A percentile compares a stretch with the other conserved stretches of the same genome.
phyloP scores from a whole-genome alignment of 805 yeast genomes.

The Metschnikowia borealis region DNA sequence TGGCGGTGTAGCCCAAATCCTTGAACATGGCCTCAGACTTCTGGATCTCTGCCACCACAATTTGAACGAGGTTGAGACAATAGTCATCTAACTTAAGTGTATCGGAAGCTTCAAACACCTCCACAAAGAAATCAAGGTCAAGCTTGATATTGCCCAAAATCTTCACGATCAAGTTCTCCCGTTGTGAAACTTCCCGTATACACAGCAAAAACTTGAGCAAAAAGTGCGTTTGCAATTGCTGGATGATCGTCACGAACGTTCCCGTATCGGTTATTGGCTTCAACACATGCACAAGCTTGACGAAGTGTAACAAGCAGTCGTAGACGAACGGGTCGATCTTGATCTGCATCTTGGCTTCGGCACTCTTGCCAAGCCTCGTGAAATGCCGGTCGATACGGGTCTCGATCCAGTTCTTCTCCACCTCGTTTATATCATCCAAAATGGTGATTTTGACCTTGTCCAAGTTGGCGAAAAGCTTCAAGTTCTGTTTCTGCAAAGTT shows the following conservation, averaged over 20 bases:
- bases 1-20: slow-evolving; percentile 21
- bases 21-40: slow-evolving; percentile 22
- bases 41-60: slow-evolving; percentile 26
- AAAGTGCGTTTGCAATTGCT: slow-evolving; percentile 36
- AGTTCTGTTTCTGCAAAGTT: slow-evolving; percentile 32
- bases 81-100: slow-evolving; percentile 33
- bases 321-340: slow-evolving; percentile 38
- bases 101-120: slow-evolving; percentile 35
- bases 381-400: slow-evolving; percentile 26
- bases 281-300: slow-evolving; percentile 34
- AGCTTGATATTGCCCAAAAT: slow-evolving; percentile 30
- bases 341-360: slow-evolving; percentile 13
- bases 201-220: slow-evolving; percentile 31
- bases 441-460: slow-evolving; percentile 39
- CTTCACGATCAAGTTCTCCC: slow-evolving; percentile 15
- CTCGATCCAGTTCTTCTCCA: slow-evolving; percentile 34
- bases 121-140: slow-evolving; percentile 37
- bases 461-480: slow-evolving; percentile 39
- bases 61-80: slow-evolving; percentile 29
- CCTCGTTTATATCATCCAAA: slow-evolving; percentile 36
- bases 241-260: slow-evolving; percentile 33
- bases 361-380: slow-evolving; percentile 7
- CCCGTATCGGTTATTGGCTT: slow-evolving; percentile 38
- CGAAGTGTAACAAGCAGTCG: slow-evolving; percentile 38
- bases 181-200: slow-evolving; percentile 22